Evolutionary conservation across 2,329 filamentous ascomycete species (phyloP), one percentile per base, ranked within the genome.

Genomic region (Huntiella savannae): DNA sequence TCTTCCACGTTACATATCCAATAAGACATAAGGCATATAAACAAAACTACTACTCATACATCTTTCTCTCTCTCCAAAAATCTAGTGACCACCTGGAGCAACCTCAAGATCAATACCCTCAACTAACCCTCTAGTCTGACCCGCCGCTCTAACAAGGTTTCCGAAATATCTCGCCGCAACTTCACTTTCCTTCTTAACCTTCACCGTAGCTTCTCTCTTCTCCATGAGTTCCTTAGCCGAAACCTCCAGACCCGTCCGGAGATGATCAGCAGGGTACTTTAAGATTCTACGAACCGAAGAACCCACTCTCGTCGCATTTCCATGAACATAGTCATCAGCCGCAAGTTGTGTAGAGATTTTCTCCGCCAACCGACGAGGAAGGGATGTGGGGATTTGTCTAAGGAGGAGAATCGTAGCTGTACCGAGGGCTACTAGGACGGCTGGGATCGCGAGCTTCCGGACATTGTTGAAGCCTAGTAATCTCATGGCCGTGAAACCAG

Each of bases 281-380:
- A 98, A 74, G 6, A 94, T 85, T 58, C 86, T 84, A 54, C 88
- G 83, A 37, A 94, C 85, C 46, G 92, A 82, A 19, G 75, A 71
- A 16, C 83, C 79, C 56, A 98, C 92, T 46, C 91, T 82, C 13
- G 73, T 69, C 39, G 86, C 77, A 64, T 98, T 98, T 53, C 75
- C 65, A 61, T 98, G 91, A 1, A 91, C 83, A 58, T 96, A 98
- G 64, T 98, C 91, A 57, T 94, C 77, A 13, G 81, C 73, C 5
- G 73, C 66, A 34, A 98, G 77, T 55, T 86, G 83, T 32, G 75
- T 67, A 2, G 85, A 79, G 49, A 98, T 82, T 64, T 96, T 96
- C 56, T 71, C 71, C 37, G 81, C 80, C 4, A 98, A 74, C 8
- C 86, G 85, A 45, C 79, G 80, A 1, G 91, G 91, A 0, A 98